Evolutionary conservation across 352 stramenopile genomes (phyloP).

Genomic region (Pythium myriotylum): DNA sequence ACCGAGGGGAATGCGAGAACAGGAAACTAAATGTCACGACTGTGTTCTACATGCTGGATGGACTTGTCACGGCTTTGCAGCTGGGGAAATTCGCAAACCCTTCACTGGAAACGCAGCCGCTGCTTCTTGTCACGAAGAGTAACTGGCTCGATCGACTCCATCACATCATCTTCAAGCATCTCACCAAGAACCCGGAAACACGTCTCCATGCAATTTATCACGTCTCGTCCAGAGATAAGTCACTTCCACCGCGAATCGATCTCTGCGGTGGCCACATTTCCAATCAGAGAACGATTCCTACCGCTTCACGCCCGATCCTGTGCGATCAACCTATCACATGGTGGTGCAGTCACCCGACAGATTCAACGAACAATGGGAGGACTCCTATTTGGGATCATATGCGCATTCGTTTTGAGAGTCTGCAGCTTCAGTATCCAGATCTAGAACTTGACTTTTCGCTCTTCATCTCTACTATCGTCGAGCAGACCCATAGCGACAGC

Average conservation of each 20-base stretch:
- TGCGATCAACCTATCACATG: conserved; percentile 1
- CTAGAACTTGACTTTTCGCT: conserved; percentile 5
- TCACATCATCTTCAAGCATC: conserved; percentile 6
- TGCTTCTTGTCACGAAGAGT: conserved; percentile 9
- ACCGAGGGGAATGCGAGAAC: conserved; percentile 2
- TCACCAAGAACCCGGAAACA: not conserved
- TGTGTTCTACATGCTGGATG: conserved; percentile 26
- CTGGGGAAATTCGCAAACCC: not conserved
- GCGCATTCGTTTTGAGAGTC: not conserved
- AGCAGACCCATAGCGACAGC: not conserved
- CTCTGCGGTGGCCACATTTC: not conserved
- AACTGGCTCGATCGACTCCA: conserved; percentile 28
- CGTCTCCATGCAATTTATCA: conserved; percentile 9
- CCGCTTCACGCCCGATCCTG: not conserved
- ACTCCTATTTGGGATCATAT: conserved; percentile 12
- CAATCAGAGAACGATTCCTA: not conserved
- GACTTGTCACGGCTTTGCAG: conserved; percentile 10
- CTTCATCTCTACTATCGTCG: not conserved
- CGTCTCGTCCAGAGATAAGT: not conserved
- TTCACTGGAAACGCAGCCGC: not conserved
- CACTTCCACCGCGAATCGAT: not conserved
- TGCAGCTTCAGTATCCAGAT: conserved; percentile 12
- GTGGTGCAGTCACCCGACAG: conserved; percentile 10
- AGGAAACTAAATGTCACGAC: not conserved
- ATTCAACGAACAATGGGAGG: not conserved